Evolutionary conservation across 1,284 basidiomycete species (phyloP), one percentile per base, ranked within the genome.

Genomic region (Irpex rosettiformis): DNA sequence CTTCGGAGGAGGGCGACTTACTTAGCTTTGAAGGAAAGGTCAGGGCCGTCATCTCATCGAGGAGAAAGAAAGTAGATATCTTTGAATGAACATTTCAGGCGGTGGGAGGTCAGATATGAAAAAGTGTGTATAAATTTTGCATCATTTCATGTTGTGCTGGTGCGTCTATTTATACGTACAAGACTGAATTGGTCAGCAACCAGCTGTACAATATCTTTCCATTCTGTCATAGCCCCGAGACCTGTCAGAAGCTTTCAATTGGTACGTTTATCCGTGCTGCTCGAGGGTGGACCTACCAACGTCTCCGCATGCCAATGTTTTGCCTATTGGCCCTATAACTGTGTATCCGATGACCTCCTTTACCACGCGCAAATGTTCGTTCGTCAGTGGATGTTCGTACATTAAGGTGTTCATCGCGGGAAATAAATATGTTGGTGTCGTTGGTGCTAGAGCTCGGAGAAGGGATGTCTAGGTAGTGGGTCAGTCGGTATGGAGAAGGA

Each of bases 331-430:
- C 0, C 96, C 95, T 2, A 89, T 77, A 6, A 98, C 81, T 40
- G 85, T 75, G 69, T 97, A 98, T 1, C 83, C 82, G 8, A 97
- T 80, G 47, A 89, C 80, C 1, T 94, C 87, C 18, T 77, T 78
- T 1, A 94, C 80, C 30, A 88, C 68, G 8, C 81, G 78, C 22
- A 98, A 70, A 67, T 99, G 96, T 60, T 88, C 83, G 2, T 82
- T 80, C 0, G 96, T 98, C 33, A 98, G 78, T n/a, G 94, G 94
- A 69, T 99, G 95, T 62, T 91, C 82, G 70, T 92, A 98, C 96
- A 99, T 98, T 64, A 93, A 78, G 4, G 96, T 98, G 72, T 99
- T 99, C 96, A 98, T 99, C 0, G 97, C 96, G 2, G 96, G 97
- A 67, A 96, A 98, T 29, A 98, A 74, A 66, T 89, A 91, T 16